phyloP scores from a whole-genome alignment of 805 yeast species.

The Candida broadrunensis region DNA sequence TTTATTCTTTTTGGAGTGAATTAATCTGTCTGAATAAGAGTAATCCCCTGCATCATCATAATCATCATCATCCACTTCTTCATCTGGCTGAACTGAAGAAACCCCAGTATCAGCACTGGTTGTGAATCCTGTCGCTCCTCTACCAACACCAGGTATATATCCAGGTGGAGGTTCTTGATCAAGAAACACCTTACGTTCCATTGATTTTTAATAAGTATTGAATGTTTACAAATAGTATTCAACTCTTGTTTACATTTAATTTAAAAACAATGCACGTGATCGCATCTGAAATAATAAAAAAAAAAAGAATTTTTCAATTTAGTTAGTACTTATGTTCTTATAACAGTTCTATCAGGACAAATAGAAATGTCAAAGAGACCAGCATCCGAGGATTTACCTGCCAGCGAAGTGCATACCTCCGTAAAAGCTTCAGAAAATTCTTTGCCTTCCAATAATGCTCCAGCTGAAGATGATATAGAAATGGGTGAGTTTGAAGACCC shows the following conservation, averaged over 20 bases:
- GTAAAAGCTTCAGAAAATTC: conserved; percentile 34
- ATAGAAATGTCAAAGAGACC: conserved; percentile 51
- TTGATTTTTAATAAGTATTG: conserved; percentile 9
- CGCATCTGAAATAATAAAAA: not conserved
- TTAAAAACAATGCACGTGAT: no score
- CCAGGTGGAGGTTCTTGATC: conserved; percentile 87
- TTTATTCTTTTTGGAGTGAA: conserved; percentile 18
- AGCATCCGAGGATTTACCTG: conserved; percentile 32
- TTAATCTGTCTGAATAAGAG: conserved; percentile 30
- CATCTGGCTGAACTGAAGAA: conserved; percentile 24
- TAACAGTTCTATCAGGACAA: not conserved
- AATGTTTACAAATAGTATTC: no score
- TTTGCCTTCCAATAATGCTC: conserved; percentile 33
- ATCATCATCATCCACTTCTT: conserved; percentile 27
- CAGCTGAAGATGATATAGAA: conserved; percentile 44
- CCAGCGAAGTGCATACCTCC: conserved; percentile 21
- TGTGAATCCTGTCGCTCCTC: conserved; percentile 94
- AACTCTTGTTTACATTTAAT: no score
- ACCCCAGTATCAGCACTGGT: conserved; percentile 77
- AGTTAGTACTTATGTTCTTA: no score
- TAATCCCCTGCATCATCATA: conserved; percentile 17
- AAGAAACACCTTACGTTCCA: conserved; percentile 63
- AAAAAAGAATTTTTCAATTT: no score
- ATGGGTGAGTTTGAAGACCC: conserved; percentile 88
- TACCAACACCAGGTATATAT: conserved; percentile 86